These are phyloP conservation scores for Venturia nashicola DNA, from an alignment of 2,329 filamentous ascomycete species.

Conservation along the genomic window DNA sequence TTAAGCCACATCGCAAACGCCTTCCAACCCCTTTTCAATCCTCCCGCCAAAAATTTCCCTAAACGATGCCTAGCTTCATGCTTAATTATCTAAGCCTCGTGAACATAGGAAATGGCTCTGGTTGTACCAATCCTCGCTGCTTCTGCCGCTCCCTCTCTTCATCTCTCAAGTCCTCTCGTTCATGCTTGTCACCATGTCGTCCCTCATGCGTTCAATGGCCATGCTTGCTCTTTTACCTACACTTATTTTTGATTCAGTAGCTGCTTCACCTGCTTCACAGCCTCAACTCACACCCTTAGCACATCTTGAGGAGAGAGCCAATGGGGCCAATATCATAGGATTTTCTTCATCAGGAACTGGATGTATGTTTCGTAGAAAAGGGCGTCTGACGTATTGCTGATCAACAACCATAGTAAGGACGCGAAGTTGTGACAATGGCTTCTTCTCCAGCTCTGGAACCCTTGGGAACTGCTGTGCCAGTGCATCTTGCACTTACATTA, in stretches of 20 bases:
- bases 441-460: slow-evolving; percentile 2
- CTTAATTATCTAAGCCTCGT: background rate
- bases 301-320: background rate
- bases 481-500: background rate
- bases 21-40: background rate
- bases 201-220: background rate
- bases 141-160: background rate
- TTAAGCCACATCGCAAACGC: background rate
- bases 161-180: background rate
- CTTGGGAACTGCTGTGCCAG: slow-evolving; percentile 5
- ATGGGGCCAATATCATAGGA: slow-evolving; percentile 8
- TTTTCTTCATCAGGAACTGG: background rate
- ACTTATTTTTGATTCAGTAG: background rate
- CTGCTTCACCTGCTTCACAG: background rate
- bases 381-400: background rate
- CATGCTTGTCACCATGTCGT: background rate
- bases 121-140: background rate
- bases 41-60: background rate
- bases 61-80: background rate
- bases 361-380: background rate
- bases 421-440: slow-evolving; percentile 6
- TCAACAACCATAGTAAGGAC: background rate
- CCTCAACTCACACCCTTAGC: background rate
- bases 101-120: background rate
- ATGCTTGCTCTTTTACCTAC: background rate